Conservation (phyloP, 2,329 filamentous ascomycete species). For the Aspergillus thermomutatus region DNA sequence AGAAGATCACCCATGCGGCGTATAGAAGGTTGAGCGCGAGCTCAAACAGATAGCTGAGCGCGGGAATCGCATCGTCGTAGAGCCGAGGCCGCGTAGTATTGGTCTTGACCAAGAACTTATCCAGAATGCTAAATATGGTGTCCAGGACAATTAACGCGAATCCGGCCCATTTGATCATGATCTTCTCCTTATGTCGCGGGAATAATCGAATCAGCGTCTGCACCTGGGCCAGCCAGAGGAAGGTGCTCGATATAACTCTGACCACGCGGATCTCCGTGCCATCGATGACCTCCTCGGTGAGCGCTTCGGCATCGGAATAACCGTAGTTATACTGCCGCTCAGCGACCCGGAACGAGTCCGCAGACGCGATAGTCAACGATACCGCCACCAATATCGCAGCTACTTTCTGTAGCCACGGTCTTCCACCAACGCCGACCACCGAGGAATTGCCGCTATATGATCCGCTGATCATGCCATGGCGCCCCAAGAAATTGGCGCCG, state of each 20-base stretch:
- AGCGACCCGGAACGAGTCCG: slow-evolving; percentile 83
- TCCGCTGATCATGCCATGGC: slow-evolving; percentile 80
- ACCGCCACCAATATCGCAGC: slow-evolving; percentile 65
- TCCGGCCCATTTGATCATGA: slow-evolving; percentile 98
- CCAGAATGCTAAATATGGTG: slow-evolving; percentile 84
- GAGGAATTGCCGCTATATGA: slow-evolving; percentile 63
- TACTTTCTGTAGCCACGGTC: slow-evolving; percentile 86
- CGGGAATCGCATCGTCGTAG: slow-evolving; percentile 87
- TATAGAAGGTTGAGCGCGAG: slow-evolving; percentile 82
- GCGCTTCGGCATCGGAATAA: slow-evolving; percentile 70
- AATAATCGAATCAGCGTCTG: slow-evolving; percentile 95
- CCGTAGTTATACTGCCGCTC: slow-evolving; percentile 75
- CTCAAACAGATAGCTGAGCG: slow-evolving; percentile 86
- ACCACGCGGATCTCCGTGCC: slow-evolving; percentile 85
- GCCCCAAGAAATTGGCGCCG: slow-evolving; percentile 70
- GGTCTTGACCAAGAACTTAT: slow-evolving; percentile 68
- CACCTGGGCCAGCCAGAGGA: slow-evolving; percentile 95
- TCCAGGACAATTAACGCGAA: slow-evolving; percentile 91
- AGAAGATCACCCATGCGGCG: slow-evolving; percentile 91
- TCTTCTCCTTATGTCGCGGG: slow-evolving; percentile 92
- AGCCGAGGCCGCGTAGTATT: slow-evolving; percentile 58
- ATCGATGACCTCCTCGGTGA: slow-evolving; percentile 77
- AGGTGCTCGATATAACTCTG: slow-evolving; percentile 89
- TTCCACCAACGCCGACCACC: slow-evolving; percentile 80
- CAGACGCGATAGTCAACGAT: slow-evolving; percentile 88